phyloP scores from a whole-genome alignment of 306 rosid genomes.

The Trifolium dubium region DNA sequence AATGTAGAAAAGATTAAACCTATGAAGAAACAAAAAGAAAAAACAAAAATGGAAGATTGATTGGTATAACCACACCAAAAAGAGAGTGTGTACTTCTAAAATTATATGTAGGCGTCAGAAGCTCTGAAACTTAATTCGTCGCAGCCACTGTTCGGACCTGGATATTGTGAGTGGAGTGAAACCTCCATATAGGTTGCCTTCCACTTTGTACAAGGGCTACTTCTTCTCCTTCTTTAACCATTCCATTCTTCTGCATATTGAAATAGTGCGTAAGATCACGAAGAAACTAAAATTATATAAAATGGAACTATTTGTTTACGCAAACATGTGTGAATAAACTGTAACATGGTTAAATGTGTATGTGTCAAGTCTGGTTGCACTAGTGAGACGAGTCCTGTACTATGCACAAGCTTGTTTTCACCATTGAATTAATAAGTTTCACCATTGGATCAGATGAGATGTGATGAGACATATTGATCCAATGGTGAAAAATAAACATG shows the following conservation, averaged over 20 bases:
- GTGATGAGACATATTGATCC: no score
- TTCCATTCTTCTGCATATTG: conserved; percentile 78
- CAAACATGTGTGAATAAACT: not conserved
- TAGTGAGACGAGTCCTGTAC: no score
- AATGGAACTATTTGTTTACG: not conserved
- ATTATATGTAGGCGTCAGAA: not conserved
- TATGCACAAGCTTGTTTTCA: no score
- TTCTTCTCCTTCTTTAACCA: conserved; percentile 95
- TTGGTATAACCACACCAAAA: conserved; percentile 32
- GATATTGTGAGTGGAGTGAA: conserved; percentile 95
- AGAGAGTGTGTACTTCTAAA: conserved; percentile 32
- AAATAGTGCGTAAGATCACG: conserved; percentile 15
- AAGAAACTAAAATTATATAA: conserved; percentile 8
- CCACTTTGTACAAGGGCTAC: conserved; percentile 97
- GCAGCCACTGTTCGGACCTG: conserved; percentile 67
- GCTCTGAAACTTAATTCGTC: conserved; percentile 13
- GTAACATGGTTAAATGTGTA: no score
- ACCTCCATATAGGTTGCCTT: conserved; percentile 95
- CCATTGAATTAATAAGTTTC: no score
- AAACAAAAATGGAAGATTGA: conserved; percentile 37
- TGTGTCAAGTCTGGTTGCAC: no score
- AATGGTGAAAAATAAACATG: no score
- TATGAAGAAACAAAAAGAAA: conserved; percentile 16
- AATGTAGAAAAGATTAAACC: conserved; percentile 29
- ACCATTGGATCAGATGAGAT: no score